Conservation (phyloP, 73 alveolate species). For the Tetrahymena malaccensis region DNA sequence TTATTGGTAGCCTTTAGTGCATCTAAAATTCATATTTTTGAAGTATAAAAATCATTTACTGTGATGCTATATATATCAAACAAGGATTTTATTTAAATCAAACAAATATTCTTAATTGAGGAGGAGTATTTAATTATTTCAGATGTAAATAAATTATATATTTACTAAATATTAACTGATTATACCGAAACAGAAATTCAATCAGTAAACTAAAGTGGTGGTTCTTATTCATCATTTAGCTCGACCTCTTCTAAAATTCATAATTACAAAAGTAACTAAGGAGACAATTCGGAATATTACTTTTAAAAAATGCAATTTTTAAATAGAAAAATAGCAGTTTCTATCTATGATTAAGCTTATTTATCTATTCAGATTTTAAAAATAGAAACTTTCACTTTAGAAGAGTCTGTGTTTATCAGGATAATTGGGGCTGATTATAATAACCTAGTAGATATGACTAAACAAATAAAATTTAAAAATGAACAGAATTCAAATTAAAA, state of each 20-base stretch:
- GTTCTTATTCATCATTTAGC: background rate
- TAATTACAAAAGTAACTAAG: background rate
- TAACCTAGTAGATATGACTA: background rate
- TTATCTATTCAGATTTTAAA: background rate
- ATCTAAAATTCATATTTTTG: background rate
- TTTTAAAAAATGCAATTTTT: background rate
- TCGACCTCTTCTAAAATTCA: background rate
- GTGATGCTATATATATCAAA: background rate
- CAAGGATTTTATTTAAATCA: background rate
- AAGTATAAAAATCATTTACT: background rate
- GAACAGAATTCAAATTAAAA: background rate
- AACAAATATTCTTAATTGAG: background rate
- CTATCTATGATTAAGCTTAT: background rate
- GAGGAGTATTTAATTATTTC: background rate
- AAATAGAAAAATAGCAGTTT: background rate
- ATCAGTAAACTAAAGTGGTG: background rate
- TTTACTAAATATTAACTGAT: background rate
- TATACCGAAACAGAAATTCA: background rate
- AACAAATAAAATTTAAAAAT: background rate
- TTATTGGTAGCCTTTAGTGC: background rate
- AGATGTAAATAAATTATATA: background rate
- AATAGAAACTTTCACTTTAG: background rate
- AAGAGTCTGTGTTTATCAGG: background rate
- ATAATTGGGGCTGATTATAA: background rate
- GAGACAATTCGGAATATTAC: background rate